Conservation (phyloP, 1,284 basidiomycete genomes). For the Sporisorium reilianum region DNA sequence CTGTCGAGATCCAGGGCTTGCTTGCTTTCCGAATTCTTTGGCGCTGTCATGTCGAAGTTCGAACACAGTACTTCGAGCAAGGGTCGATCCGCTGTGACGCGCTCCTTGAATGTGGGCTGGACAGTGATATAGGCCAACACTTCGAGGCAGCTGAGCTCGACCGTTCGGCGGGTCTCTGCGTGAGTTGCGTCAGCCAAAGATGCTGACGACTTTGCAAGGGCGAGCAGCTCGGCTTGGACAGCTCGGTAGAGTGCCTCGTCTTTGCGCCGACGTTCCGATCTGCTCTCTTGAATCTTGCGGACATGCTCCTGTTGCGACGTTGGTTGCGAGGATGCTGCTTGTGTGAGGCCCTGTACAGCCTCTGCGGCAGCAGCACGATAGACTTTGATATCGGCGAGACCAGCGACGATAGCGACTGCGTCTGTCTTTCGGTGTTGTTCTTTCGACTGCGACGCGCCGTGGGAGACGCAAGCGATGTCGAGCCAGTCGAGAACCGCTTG, state of each 20-base stretch:
- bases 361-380: conserved; percentile 23
- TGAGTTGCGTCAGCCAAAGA: neutral
- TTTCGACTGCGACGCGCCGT: neutral
- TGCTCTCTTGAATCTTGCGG: conserved; percentile 21
- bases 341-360: conserved; percentile 25
- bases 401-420: conserved; percentile 34
- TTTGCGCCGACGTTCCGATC: conserved; percentile 28
- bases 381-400: conserved; percentile 39
- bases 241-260: conserved; percentile 25
- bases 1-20: conserved; percentile 17
- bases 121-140: conserved; percentile 57
- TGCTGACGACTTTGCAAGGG: neutral
- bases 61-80: conserved; percentile 44
- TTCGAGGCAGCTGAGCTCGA: conserved; percentile 53
- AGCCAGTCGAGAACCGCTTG: conserved; percentile 49
- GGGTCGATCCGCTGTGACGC: conserved; percentile 17
- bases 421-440: conserved; percentile 9
- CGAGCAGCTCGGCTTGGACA: conserved; percentile 15
- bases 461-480: conserved; percentile 29
- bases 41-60: conserved; percentile 12
- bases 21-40: neutral
- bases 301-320: conserved; percentile 28
- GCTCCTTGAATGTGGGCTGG: conserved; percentile 37
- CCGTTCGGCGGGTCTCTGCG: conserved; percentile 7
- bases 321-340: conserved; percentile 27